phyloP scores from a whole-genome alignment of 305 asterid genomes.

The Plantago coronopus region DNA sequence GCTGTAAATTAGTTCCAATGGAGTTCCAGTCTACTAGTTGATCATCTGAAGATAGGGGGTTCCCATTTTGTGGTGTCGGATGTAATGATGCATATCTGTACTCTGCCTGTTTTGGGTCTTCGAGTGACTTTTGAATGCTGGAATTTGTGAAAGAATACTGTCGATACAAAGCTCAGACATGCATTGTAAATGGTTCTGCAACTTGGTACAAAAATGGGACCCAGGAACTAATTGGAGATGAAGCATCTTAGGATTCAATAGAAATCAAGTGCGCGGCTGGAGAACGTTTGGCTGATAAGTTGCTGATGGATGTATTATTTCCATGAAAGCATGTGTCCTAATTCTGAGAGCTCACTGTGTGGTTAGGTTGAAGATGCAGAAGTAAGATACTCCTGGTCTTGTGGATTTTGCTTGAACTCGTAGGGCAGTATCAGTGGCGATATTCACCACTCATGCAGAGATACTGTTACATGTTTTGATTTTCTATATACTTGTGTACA shows the following conservation, averaged over 20 bases:
- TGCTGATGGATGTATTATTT: constrained; percentile 10
- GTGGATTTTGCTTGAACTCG: constrained; percentile 17
- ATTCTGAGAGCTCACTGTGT: constrained; percentile 22
- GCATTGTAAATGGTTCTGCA: constrained; percentile 3
- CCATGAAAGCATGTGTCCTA: constrained; percentile 18
- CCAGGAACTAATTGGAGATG: neutral
- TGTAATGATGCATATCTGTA: constrained; percentile 1
- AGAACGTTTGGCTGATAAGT: constrained; percentile 21
- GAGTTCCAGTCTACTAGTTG: constrained; percentile 20
- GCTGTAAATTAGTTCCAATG: constrained; percentile 51
- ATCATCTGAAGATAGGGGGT: constrained; percentile 18
- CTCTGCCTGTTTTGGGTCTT: constrained; percentile 4
- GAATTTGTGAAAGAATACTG: neutral
- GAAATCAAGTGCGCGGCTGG: neutral
- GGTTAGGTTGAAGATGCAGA: constrained; percentile 23
- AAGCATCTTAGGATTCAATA: constrained; percentile 7
- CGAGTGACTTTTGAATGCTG: constrained; percentile 4
- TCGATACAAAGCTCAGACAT: constrained; percentile 4
- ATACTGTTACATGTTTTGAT: constrained; percentile 26
- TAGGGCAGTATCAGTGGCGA: constrained; percentile 2
- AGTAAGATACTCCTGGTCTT: constrained; percentile 18
- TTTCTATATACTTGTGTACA: constrained; percentile 8
- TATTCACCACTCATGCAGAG: constrained; percentile 12
- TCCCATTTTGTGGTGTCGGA: constrained; percentile 24
- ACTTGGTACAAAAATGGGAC: neutral